Evolutionary conservation across 2,329 filamentous ascomycete genomes (phyloP), one percentile per base, ranked within the genome.

Genomic region (Lasiodiplodia citricola): DNA sequence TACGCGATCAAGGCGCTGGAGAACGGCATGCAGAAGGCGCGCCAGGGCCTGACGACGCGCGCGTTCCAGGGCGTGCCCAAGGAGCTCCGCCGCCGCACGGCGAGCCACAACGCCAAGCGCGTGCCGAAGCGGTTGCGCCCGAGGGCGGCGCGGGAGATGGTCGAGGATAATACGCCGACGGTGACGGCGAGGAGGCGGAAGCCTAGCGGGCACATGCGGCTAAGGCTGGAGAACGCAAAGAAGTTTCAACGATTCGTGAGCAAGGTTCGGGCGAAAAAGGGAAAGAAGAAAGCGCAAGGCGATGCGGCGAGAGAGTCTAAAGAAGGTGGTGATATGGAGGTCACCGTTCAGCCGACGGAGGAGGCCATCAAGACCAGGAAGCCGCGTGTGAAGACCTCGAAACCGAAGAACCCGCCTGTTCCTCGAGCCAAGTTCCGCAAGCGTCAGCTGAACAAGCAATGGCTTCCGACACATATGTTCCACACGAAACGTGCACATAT

Each of bases 381-480:
- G 51, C 88, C 91, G 1, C 93, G 92, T 79, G 88, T 92, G 72
- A 90, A 90, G 77, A 88, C 90, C 73, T 89, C 93, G 74, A 84
- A 82, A 66, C 85, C 94, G 63, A 92, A 92, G 74, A 84, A 83
- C 56, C 86, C 89, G 5, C 83, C 83, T 5, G 83, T 78, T 78
- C 89, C 88, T 2, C 86, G 85, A 55, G 87, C 87, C 25, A 94
- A 91, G 74, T 98, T 93, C 77, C 89, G 91, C 72, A 96, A 93
- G 80, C 90, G 96, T 38, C 95, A 98, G 77, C 83, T 91, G 56
- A 86, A 92, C 78, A 98, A 98, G 83, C 94, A 92, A 2, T 97
- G 95, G 93, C 84, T 99, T 18, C 96, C 96, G 0, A 98, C 96
- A 7, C 96, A 99, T 79, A 82, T 96, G 72, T 99, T 92, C 87